Evolutionary conservation across 768 basidiomycete species (phyloP), one percentile per base, ranked within the genome.

Genomic region (Leccinum truebloodii): DNA sequence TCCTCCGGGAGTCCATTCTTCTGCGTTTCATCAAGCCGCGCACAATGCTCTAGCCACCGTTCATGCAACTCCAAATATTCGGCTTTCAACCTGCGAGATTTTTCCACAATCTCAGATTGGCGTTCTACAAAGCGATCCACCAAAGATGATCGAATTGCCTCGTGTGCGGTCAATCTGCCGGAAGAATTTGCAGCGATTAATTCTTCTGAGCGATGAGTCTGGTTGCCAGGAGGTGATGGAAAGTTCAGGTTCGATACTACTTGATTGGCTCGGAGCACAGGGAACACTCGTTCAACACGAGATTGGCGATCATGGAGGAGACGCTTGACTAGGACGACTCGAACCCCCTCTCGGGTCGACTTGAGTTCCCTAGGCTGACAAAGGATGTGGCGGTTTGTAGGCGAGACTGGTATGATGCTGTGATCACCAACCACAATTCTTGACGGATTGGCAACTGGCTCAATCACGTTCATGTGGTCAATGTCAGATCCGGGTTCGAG

Each of bases 31-130:
- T 93, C 90, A 62, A 96, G 78, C 44, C 80, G 77, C 14, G 79
- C 76, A 70, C 93, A 93, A 64, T 91, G 88, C 2, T 78, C 79
- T 30, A 84, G 59, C 94, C 94, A 96, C 51, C 82, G 80, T 63
- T 84, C 81, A 66, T 95, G 88, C 52, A 90, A 77, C 14, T 74
- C 68, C 56, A 86, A 67, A 69, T 96, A 95, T 70, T 94, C 84
- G 59, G 79, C 78, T 52, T 82, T 82, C 30, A 95, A 77, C 20
- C 73, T 77, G 44, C 80, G 69, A 20, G 81, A 73, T 74, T 93
- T 93, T 57, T 79, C 80, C 26, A 77, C 70, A 30, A 87, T 71
- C 52, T 75, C 71, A 6, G 75, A 75, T 63, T 86, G 80, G 7
- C 83, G 83, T 64, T 80, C 75, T 32, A 77, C 77, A 64, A 92